Percentiles rank a stretch among this genome's conserved stretches.
Conservation (phyloP, 257 asterid species). For the Rauvolfia tetraphylla region DNA sequence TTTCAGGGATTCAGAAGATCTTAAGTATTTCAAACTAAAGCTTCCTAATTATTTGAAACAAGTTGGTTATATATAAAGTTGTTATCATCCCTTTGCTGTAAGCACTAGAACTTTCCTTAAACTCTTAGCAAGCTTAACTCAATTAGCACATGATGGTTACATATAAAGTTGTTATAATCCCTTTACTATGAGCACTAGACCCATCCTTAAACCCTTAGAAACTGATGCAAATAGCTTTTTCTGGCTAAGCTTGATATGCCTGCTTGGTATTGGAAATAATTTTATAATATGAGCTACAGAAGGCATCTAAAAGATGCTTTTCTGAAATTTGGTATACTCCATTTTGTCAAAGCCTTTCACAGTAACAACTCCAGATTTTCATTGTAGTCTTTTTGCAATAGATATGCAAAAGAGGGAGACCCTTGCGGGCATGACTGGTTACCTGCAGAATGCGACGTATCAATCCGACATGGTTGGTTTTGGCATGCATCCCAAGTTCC, state of each 20-base stretch:
- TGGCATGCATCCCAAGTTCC: constrained; percentile 90
- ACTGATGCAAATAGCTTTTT: too few species aligned
- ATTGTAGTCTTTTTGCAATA: constrained; percentile 21
- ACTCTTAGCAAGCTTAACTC: background rate
- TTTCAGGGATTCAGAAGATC: background rate
- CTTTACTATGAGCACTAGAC: background rate
- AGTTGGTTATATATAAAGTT: background rate
- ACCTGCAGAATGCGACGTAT: constrained; percentile 91
- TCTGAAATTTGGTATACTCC: background rate
- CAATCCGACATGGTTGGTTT: constrained; percentile 93
- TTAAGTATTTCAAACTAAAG: background rate
- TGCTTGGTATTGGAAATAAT: background rate
- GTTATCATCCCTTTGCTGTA: background rate
- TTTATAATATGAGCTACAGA: background rate
- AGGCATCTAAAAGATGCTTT: background rate
- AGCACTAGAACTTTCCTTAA: background rate
- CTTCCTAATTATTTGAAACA: background rate
- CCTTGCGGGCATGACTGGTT: constrained; percentile 88
- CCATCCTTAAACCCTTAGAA: background rate
- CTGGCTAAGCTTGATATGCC: background rate
- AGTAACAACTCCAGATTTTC: background rate
- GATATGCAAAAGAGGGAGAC: constrained; percentile 74
- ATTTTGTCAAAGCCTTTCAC: background rate
- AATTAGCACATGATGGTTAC: background rate
- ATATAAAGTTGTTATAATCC: background rate